Base-by-base conservation (phyloP, 352 stramenopile genomes). In the Phytophthora hybrid region DNA sequence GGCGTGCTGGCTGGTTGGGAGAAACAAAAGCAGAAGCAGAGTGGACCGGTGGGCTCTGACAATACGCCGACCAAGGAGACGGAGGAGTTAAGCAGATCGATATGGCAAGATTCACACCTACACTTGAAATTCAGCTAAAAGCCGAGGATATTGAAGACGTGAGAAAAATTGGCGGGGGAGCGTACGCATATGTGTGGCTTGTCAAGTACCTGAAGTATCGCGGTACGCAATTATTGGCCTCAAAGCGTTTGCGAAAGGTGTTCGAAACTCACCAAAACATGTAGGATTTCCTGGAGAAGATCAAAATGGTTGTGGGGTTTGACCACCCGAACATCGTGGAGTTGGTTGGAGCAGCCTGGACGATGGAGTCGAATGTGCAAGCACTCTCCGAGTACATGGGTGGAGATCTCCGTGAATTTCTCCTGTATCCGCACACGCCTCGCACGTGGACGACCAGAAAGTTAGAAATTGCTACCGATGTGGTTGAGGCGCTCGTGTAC, bases 341-440 rank as follows among this genome's bases (percentile, higher is more conserved):
- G 53, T 74, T 88, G 23, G 59, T 89, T 23, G 83, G 83, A 31
- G 79, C 76, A 7, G 75, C 80, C 23, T 90, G 83, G 83, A 85
- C 70, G 3, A 69, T 73, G 37, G 61, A 78, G 32, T 71, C 73
- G 14, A 80, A 89, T 37, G 29, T 91, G 0, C 78, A 88, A 46
- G 83, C 79, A 5, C 46, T 92, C 2, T 85, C 83, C 16, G 82
- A 92, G 73, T 89, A 84, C 63, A 85, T 90, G 82, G n/a, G 78
- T 31, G 79, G 83, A 47, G 82, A 92, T 52, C 29, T 92, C n/a
- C 60, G 76, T 4, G 69, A 68, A 1, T 82, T 76, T 21, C 60
- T 91, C 21, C 52, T 74, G 16, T 65, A 71, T 2, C 57, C 57
- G 0, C 41, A 61, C 14, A 70, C 68, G 4, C 57, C 71, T 26